phyloP scores from a whole-genome alignment of 2,329 filamentous ascomycete genomes.

The Samsoniella hepiali region DNA sequence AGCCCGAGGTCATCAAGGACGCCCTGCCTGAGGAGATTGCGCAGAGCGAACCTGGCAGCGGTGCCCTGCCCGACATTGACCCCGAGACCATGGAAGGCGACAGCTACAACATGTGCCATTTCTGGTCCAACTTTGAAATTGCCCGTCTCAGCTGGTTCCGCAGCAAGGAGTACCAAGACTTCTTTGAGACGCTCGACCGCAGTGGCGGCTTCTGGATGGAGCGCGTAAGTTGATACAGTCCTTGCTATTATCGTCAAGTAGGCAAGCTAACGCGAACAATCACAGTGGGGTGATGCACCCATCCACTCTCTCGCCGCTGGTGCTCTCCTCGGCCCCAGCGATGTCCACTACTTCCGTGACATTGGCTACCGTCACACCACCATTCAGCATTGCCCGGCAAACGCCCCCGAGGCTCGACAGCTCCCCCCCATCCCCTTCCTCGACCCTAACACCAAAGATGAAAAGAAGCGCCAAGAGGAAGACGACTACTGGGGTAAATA shows the following conservation, averaged over 20 bases:
- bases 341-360: slow-evolving; percentile 99
- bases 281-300: slow-evolving; percentile 96
- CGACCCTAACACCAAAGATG: slow-evolving; percentile 75
- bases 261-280: not conserved
- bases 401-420: slow-evolving; percentile 78
- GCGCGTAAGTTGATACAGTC: slow-evolving; percentile 57
- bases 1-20: slow-evolving; percentile 58
- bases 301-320: slow-evolving; percentile 97
- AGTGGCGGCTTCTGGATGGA: slow-evolving; percentile 99
- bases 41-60: slow-evolving; percentile 67
- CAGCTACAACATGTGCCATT: slow-evolving; percentile 99
- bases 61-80: slow-evolving; percentile 75
- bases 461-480: slow-evolving; percentile 83
- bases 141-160: slow-evolving; percentile 92
- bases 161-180: slow-evolving; percentile 95
- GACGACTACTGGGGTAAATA: slow-evolving; percentile 93
- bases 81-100: slow-evolving; percentile 95
- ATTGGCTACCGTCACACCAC: slow-evolving; percentile 98
- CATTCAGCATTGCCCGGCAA: slow-evolving; percentile 96
- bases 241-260: not conserved
- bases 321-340: slow-evolving; percentile 71
- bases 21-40: slow-evolving; percentile 77
- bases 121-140: slow-evolving; percentile 99
- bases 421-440: slow-evolving; percentile 75
- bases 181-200: slow-evolving; percentile 98